Evolutionary conservation across 495 filamentous ascomycete genomes (phyloP).

Genomic region (Oidiodendron maius): DNA sequence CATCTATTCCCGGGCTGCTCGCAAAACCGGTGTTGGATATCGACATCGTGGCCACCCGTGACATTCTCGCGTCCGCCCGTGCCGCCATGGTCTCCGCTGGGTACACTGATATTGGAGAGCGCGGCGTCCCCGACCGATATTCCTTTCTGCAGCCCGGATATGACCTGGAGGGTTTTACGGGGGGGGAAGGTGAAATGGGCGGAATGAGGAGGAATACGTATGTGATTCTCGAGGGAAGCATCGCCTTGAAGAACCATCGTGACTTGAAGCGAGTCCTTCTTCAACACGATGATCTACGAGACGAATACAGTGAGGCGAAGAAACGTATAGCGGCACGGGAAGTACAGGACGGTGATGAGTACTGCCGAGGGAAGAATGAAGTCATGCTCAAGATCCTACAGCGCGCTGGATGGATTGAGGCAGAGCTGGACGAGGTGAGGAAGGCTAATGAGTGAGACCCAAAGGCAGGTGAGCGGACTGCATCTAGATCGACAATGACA

Average conservation of each 20-base stretch:
- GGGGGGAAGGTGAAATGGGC: too few relatives aligned
- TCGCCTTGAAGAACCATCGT: not conserved
- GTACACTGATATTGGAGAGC: not conserved
- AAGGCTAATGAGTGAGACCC: not conserved
- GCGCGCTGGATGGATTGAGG: not conserved
- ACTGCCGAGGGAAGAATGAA: not conserved
- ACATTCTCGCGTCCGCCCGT: not conserved
- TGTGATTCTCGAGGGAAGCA: not conserved
- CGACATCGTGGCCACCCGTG: conserved; percentile 33
- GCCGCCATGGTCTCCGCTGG: not conserved
- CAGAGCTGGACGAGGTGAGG: not conserved
- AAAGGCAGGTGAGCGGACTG: too few relatives aligned
- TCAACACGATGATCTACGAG: not conserved
- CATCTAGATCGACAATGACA: too few relatives aligned
- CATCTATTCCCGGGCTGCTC: conserved; percentile 21
- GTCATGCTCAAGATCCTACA: not conserved
- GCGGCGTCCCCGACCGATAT: not conserved
- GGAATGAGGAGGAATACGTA: not conserved
- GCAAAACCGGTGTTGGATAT: conserved; percentile 46
- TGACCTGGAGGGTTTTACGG: too few relatives aligned
- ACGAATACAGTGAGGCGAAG: not conserved
- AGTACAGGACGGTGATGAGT: not conserved
- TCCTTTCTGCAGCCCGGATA: not conserved
- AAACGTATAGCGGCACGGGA: not conserved
- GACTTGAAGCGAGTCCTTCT: not conserved